Percentiles rank a stretch among this genome's conserved stretches.
These are phyloP conservation scores for Cryptococcus sp. DNA, from an alignment of 1,284 basidiomycete species.

Conservation along the genomic window DNA sequence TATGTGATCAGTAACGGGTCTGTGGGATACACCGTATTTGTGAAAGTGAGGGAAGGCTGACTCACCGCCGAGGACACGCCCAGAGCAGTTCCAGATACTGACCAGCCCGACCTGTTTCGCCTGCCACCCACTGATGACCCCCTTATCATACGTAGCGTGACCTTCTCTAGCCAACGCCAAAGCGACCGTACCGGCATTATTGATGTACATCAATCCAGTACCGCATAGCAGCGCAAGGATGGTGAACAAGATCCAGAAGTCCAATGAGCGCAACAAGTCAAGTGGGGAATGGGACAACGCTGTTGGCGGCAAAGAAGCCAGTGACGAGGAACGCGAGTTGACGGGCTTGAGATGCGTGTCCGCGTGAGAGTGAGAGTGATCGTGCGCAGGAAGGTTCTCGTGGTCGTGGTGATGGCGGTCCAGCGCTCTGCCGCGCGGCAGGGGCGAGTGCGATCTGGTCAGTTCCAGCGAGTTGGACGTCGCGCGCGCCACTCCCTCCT, in stretches of 20 bases:
- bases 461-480: slow-evolving; percentile 35
- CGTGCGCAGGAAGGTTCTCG: slow-evolving; percentile 3
- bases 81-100: slow-evolving; percentile 79
- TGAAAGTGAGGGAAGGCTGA: neutral
- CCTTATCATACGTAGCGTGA: slow-evolving; percentile 65
- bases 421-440: slow-evolving; percentile 5
- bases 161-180: slow-evolving; percentile 76
- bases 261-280: slow-evolving; percentile 51
- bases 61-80: slow-evolving; percentile 74
- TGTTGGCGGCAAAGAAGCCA: slow-evolving; percentile 28
- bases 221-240: slow-evolving; percentile 76
- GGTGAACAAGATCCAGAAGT: slow-evolving; percentile 74
- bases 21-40: too few relatives aligned
- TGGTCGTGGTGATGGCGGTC: slow-evolving; percentile 7
- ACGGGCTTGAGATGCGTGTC: slow-evolving; percentile 6
- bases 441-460: slow-evolving; percentile 31
- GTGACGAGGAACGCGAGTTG: slow-evolving; percentile 19
- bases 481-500: slow-evolving; percentile 15
- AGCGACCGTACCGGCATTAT: slow-evolving; percentile 91
- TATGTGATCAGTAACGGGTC: slow-evolving; percentile 4
- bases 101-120: slow-evolving; percentile 81
- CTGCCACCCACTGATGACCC: slow-evolving; percentile 72
- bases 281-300: slow-evolving; percentile 30
- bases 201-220: slow-evolving; percentile 90
- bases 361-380: slow-evolving; percentile 1